Percentiles rank a stretch among this genome's conserved stretches.
Conservation (phyloP, 257 asterid species). For the Solanum raphanifolium region DNA sequence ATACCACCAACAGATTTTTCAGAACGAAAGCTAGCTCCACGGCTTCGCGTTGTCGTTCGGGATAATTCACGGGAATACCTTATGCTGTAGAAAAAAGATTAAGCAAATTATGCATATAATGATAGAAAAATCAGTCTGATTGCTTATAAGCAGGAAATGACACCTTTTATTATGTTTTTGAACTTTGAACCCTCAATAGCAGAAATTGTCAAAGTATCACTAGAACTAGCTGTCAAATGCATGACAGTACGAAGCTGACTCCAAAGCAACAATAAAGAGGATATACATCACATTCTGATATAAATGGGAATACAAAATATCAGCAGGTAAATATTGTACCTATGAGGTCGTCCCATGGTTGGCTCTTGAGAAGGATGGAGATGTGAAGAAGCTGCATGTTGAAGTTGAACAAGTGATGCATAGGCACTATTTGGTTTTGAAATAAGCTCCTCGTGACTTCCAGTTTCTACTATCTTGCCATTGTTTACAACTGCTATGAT, state of each 20-base stretch:
- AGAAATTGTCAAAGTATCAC: not conserved
- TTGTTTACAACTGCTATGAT: slow-evolving; percentile 74
- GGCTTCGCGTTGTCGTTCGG: slow-evolving; percentile 70
- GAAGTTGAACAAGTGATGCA: slow-evolving; percentile 81
- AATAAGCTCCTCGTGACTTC: slow-evolving; percentile 88
- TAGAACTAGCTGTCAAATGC: not conserved
- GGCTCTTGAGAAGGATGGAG: slow-evolving; percentile 63
- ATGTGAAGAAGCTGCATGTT: slow-evolving; percentile 57
- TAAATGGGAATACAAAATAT: not conserved
- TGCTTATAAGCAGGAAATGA: not conserved
- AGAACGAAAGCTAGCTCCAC: slow-evolving; percentile 89
- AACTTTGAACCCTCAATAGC: not conserved
- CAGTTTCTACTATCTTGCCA: slow-evolving; percentile 70
- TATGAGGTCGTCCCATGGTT: slow-evolving; percentile 47
- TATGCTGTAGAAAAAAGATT: slow-evolving; percentile 25
- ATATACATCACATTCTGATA: not conserved
- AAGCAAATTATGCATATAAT: not conserved
- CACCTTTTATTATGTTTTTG: not conserved
- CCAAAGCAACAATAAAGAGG: not conserved
- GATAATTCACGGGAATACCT: slow-evolving; percentile 68
- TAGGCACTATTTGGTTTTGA: slow-evolving; percentile 68
- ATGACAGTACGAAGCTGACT: not conserved
- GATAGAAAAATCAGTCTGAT: not conserved
- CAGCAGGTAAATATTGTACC: slow-evolving; percentile 22
- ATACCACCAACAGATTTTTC: slow-evolving; percentile 60